Conservation (phyloP, 208 protist species). For the Leishmania amazonensis region DNA sequence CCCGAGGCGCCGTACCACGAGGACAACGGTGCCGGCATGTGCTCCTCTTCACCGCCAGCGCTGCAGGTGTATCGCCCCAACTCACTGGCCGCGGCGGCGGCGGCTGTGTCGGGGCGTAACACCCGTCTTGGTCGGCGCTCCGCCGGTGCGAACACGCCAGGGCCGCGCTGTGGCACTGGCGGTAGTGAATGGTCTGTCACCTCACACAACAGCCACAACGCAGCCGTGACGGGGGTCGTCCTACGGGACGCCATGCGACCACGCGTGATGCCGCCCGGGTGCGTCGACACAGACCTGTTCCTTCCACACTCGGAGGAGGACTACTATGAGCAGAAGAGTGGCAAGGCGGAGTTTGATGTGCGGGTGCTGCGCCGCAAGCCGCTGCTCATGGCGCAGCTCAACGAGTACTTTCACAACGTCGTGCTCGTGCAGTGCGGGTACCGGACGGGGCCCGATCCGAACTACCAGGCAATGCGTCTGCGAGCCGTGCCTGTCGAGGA, state of each 20-base stretch:
- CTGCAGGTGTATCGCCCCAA: constrained; percentile 11
- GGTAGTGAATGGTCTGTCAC: background rate
- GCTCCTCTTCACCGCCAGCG: background rate
- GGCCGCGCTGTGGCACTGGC: background rate
- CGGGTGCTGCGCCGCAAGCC: constrained; percentile 44
- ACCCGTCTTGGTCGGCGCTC: background rate
- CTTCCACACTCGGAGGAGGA: constrained; percentile 47
- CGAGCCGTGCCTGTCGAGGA: constrained; percentile 26
- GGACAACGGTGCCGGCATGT: background rate
- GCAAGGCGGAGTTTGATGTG: constrained; percentile 67
- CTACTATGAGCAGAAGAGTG: constrained; percentile 75
- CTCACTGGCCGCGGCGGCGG: constrained; percentile 6
- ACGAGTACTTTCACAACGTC: constrained; percentile 72
- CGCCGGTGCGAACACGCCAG: background rate
- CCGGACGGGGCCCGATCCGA: constrained; percentile 41
- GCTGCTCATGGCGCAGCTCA: constrained; percentile 57
- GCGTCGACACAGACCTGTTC: constrained; percentile 71
- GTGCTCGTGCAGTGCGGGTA: constrained; percentile 78
- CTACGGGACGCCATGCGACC: constrained; percentile 17
- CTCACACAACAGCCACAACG: background rate
- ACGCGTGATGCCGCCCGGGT: constrained; percentile 46
- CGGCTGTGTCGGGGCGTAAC: background rate
- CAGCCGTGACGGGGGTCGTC: constrained; percentile 12
- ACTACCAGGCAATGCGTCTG: constrained; percentile 33
- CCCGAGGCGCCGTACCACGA: constrained; percentile 29